These are phyloP conservation scores for Phlebiopsis gigantea DNA, from an alignment of 768 basidiomycete species.

Conservation along the genomic window DNA sequence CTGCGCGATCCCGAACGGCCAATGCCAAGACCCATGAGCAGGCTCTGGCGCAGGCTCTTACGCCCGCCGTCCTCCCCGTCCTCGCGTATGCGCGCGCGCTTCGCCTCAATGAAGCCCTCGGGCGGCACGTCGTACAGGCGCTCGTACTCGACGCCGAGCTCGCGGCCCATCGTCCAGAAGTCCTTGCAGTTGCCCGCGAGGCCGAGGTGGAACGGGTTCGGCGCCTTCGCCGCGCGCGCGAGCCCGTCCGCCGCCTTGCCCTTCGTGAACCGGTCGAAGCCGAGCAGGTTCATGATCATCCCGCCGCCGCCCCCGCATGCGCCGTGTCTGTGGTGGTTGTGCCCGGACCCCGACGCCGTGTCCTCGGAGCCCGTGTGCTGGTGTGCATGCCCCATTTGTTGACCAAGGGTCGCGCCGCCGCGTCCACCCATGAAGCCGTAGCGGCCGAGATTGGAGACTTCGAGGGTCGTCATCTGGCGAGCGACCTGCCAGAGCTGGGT, in stretches of 20 bases:
- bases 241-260: slow-evolving; percentile 88
- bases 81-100: slow-evolving; percentile 46
- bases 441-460: slow-evolving; percentile 91
- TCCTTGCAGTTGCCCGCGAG: slow-evolving; percentile 77
- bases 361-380: slow-evolving; percentile 34
- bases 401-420: slow-evolving; percentile 56
- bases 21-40: slow-evolving; percentile 54
- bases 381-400: slow-evolving; percentile 81
- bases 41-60: slow-evolving; percentile 41
- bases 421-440: slow-evolving; percentile 97
- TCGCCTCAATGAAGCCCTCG: slow-evolving; percentile 80
- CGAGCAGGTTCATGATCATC: slow-evolving; percentile 87
- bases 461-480: slow-evolving; percentile 92
- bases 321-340: slow-evolving; percentile 35
- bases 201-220: slow-evolving; percentile 92
- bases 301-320: slow-evolving; percentile 37
- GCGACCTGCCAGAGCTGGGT: slow-evolving; percentile 91
- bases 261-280: slow-evolving; percentile 90
- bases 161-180: slow-evolving; percentile 87
- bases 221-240: slow-evolving; percentile 63
- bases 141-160: slow-evolving; percentile 89
- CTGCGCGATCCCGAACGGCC: slow-evolving; percentile 44
- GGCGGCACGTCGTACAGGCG: slow-evolving; percentile 81
- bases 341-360: slow-evolving; percentile 25
- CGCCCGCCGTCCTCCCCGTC: slow-evolving; percentile 50